These are phyloP conservation scores for Chenopodium formosanum DNA, from an alignment of 148 eudicot species.

Conservation along the genomic window DNA sequence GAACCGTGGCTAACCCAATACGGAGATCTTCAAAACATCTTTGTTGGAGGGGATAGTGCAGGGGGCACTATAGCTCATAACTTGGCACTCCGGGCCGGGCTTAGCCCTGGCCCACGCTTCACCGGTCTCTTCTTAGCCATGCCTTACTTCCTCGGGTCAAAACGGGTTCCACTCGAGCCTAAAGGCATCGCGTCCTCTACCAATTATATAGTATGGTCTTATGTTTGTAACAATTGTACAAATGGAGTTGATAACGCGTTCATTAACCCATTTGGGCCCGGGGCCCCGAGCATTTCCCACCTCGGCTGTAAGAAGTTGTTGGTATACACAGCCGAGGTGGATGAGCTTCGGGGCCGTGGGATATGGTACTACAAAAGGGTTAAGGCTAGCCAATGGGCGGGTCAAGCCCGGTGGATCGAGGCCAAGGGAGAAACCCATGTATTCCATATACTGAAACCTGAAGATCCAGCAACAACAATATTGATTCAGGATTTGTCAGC, in stretches of 20 bases:
- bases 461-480: constrained; percentile 26
- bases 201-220: constrained; percentile 38
- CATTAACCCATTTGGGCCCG: constrained; percentile 40
- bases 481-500: constrained; percentile 23
- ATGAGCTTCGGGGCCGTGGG: constrained; percentile 37
- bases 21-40: constrained; percentile 37
- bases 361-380: constrained; percentile 29
- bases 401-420: constrained; percentile 22
- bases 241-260: constrained; percentile 38
- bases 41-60: constrained; percentile 54
- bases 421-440: constrained; percentile 26
- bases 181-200: not conserved
- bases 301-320: constrained; percentile 41
- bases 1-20: constrained; percentile 40
- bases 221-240: constrained; percentile 29
- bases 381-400: constrained; percentile 25
- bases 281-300: constrained; percentile 28
- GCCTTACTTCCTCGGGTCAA: constrained; percentile 49
- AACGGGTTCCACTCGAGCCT: constrained; percentile 27
- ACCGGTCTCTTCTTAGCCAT: constrained; percentile 41
- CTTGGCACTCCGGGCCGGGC: constrained; percentile 37
- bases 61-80: constrained; percentile 59
- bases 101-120: constrained; percentile 20
- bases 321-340: constrained; percentile 48
- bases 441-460: constrained; percentile 19